A percentile compares a stretch with the other conserved stretches of the same genome.
Conservation (phyloP, 129 eudicot genomes). For the Deinandra increscens region DNA sequence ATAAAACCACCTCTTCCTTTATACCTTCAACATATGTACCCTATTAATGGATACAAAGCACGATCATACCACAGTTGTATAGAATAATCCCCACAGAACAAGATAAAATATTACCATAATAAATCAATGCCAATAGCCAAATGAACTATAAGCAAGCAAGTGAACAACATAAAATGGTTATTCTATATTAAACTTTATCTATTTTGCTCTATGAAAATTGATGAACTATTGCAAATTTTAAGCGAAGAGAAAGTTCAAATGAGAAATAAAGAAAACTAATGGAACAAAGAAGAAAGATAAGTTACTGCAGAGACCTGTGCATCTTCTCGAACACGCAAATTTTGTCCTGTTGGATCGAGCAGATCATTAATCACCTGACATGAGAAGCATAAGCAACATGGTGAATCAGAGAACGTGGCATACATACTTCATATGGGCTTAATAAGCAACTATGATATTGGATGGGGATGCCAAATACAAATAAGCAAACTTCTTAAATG, state of each 20-base stretch:
- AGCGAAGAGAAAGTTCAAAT: background rate
- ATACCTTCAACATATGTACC: conserved; percentile 99
- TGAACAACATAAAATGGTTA: background rate
- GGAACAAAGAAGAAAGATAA: background rate
- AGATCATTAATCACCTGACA: conserved; percentile 93
- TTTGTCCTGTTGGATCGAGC: conserved; percentile 98
- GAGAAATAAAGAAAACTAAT: conserved; percentile 9
- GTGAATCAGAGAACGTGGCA: conserved; percentile 12
- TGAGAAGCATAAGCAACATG: conserved; percentile 27
- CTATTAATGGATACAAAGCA: conserved; percentile 37
- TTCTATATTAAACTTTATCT: background rate
- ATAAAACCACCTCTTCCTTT: conserved; percentile 98
- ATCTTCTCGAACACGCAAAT: conserved; percentile 98
- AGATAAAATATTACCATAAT: conserved; percentile 9
- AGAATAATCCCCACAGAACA: conserved; percentile 16
- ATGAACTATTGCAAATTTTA: background rate
- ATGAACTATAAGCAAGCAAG: background rate
- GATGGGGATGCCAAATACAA: conserved; percentile 16
- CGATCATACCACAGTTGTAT: background rate
- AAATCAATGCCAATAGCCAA: background rate
- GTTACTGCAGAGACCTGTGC: conserved; percentile 65
- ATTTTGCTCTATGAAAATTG: conserved; percentile 2
- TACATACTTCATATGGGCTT: background rate
- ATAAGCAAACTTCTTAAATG: background rate
- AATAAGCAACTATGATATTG: background rate